A percentile compares a stretch with the other conserved stretches of the same genome.
These are phyloP conservation scores for Thielaviopsis populi DNA, from an alignment of 2,329 filamentous ascomycete species.

Conservation along the genomic window DNA sequence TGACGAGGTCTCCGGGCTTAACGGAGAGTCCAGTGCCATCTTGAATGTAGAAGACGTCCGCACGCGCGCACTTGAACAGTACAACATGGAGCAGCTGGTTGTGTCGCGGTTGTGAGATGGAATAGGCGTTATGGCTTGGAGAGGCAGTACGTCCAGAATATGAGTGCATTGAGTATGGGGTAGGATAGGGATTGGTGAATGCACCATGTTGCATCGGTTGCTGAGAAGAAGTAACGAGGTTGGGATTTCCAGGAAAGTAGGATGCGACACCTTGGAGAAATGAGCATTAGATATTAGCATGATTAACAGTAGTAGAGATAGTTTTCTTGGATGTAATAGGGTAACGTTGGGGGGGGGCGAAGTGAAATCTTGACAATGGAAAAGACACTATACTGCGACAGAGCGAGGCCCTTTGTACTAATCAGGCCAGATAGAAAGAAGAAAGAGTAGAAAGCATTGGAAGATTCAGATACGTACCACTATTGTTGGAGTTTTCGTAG, in stretches of 20 bases:
- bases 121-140: constrained; percentile 47
- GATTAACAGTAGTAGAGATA: background rate
- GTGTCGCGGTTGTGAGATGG: constrained; percentile 44
- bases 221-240: constrained; percentile 12
- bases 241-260: constrained; percentile 9
- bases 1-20: constrained; percentile 83
- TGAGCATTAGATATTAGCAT: background rate
- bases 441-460: too few species aligned
- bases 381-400: background rate
- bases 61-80: constrained; percentile 88
- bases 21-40: constrained; percentile 86
- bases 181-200: constrained; percentile 20
- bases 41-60: constrained; percentile 93
- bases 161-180: constrained; percentile 11
- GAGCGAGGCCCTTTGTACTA: background rate
- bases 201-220: constrained; percentile 11
- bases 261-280: background rate
- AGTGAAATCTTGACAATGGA: background rate
- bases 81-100: constrained; percentile 74
- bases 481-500: constrained; percentile 11
- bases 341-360: background rate
- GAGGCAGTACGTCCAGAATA: constrained; percentile 30
- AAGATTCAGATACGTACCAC: background rate
- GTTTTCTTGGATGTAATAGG: background rate
- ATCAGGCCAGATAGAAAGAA: background rate